A percentile compares a stretch with the other conserved stretches of the same genome.
These are phyloP conservation scores for Fraxinus dipetala DNA, from an alignment of 305 asterid genomes.

Conservation along the genomic window DNA sequence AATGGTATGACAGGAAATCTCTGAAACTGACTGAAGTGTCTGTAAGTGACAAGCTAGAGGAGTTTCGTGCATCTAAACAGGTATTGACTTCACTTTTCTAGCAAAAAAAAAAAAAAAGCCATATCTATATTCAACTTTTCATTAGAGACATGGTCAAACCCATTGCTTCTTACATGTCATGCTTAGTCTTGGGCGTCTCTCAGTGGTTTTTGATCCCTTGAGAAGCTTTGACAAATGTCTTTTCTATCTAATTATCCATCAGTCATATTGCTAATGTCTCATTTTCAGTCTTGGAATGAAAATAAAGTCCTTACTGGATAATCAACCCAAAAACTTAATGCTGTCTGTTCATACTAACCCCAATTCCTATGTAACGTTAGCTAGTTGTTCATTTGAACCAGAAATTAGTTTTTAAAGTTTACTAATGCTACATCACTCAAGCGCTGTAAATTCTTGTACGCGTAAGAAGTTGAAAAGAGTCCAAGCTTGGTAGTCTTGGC, in stretches of 20 bases:
- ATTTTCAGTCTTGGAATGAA: conserved; percentile 10
- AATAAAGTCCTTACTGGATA: neutral
- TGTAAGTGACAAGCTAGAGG: conserved; percentile 89
- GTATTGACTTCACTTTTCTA: conserved; percentile 37
- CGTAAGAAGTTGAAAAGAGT: neutral
- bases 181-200: neutral
- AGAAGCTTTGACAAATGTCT: conserved; percentile 11
- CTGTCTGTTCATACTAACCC: neutral
- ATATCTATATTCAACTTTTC: neutral
- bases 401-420: neutral
- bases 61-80: conserved; percentile 94
- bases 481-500: neutral
- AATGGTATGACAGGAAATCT: conserved; percentile 40
- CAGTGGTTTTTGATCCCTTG: neutral
- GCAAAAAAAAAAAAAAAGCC: neutral
- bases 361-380: neutral
- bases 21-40: conserved; percentile 74
- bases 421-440: neutral
- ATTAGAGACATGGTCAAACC: neutral
- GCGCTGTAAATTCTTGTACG: neutral
- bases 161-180: neutral
- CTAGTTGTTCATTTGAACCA: neutral
- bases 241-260: neutral
- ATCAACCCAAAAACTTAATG: neutral
- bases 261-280: neutral